phyloP scores from a whole-genome alignment of 2,329 filamentous ascomycete species.

The Cladosporium sp. region DNA sequence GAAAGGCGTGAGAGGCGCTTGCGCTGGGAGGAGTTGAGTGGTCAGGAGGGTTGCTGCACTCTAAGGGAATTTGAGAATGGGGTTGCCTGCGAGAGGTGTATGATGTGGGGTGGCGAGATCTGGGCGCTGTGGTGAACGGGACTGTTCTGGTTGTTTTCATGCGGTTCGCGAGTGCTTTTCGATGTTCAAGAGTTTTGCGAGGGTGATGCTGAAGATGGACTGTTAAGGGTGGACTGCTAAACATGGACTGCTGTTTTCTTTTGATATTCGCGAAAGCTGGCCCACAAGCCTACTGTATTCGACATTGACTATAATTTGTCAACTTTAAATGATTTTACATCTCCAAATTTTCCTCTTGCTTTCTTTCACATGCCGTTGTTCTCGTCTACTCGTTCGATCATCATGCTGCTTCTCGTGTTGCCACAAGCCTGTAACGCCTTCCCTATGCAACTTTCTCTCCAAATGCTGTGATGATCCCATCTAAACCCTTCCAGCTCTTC shows the following conservation, averaged over 20 bases:
- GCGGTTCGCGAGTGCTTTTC: not conserved
- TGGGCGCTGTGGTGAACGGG: not conserved
- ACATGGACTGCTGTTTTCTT: not conserved
- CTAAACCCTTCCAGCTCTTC: conserved; percentile 65
- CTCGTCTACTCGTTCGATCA: conserved; percentile 12
- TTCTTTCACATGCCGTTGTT: conserved; percentile 6
- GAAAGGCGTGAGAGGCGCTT: not conserved
- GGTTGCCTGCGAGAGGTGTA: not conserved
- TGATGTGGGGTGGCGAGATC: not conserved
- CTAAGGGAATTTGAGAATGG: not conserved
- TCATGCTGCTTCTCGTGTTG: conserved; percentile 5
- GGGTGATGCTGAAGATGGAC: not conserved
- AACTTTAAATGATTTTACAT: not conserved
- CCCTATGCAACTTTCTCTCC: not conserved
- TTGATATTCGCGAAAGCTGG: not conserved
- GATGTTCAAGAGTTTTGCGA: not conserved
- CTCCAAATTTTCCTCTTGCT: not conserved
- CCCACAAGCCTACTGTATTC: not conserved
- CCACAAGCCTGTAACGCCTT: conserved; percentile 4
- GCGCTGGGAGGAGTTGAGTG: not conserved
- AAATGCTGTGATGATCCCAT: not conserved
- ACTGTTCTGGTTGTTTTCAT: not conserved
- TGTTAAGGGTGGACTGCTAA: not conserved
- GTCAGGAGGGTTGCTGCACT: not conserved
- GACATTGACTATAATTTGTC: not conserved